phyloP scores from a whole-genome alignment of 2,329 filamentous ascomycete genomes.

The Colletotrichum coccodes region DNA sequence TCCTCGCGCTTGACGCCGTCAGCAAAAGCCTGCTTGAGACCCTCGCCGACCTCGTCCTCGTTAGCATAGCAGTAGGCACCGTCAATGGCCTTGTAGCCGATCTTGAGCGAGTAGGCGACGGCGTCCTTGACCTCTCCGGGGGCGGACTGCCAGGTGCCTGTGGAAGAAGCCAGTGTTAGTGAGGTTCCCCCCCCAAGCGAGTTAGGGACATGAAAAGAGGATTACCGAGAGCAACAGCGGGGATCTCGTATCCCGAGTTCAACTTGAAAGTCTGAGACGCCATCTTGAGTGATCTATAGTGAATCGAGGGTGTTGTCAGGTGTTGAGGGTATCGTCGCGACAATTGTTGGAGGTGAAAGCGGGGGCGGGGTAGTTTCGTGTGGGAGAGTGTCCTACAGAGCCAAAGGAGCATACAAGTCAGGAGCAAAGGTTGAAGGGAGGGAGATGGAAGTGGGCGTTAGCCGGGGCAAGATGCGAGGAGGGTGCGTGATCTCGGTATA shows the following conservation, averaged over 20 bases:
- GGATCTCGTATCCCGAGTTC: constrained; percentile 72
- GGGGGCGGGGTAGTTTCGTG: constrained; percentile 28
- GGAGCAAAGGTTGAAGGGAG: background rate
- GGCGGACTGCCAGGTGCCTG: constrained; percentile 73
- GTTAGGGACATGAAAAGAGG: background rate
- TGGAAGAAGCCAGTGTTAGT: background rate
- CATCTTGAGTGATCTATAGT: constrained; percentile 48
- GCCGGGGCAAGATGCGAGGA: background rate
- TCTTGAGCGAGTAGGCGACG: constrained; percentile 67
- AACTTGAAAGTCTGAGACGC: constrained; percentile 68
- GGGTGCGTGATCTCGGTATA: constrained; percentile 15
- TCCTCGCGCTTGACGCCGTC: constrained; percentile 80
- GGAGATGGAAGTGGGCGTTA: background rate
- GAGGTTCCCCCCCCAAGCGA: background rate
- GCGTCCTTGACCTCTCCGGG: constrained; percentile 68
- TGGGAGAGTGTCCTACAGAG: background rate
- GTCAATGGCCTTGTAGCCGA: constrained; percentile 72
- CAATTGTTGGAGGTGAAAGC: background rate
- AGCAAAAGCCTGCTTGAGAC: constrained; percentile 77
- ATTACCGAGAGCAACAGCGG: constrained; percentile 71
- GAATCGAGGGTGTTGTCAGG: constrained; percentile 1
- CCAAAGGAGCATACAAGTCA: background rate
- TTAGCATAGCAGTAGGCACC: constrained; percentile 83
- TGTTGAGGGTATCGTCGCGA: background rate
- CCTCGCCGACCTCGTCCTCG: constrained; percentile 84